These are phyloP conservation scores for Didymella keratinophila DNA, from an alignment of 2,329 filamentous ascomycete species.

Conservation along the genomic window DNA sequence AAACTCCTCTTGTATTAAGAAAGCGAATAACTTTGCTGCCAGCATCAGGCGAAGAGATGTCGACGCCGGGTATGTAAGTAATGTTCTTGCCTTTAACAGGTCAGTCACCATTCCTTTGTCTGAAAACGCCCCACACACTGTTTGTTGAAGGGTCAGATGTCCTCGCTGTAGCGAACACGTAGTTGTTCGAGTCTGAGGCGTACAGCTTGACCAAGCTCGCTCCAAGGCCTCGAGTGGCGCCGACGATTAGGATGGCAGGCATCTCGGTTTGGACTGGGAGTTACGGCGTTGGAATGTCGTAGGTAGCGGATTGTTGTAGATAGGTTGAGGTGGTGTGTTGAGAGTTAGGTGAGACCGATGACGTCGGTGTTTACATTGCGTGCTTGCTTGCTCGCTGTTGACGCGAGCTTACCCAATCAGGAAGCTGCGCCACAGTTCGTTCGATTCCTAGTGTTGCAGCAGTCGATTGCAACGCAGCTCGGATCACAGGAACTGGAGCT, in stretches of 20 bases:
- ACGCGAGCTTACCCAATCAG: constrained; percentile 10
- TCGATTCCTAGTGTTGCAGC: background rate
- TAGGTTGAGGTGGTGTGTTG: background rate
- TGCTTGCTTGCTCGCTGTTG: constrained; percentile 5
- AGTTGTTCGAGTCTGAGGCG: constrained; percentile 52
- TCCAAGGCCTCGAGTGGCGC: constrained; percentile 73
- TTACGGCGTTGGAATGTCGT: background rate
- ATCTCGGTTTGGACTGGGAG: constrained; percentile 18
- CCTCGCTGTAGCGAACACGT: constrained; percentile 68
- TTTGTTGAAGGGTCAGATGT: constrained; percentile 54
- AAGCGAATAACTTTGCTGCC: constrained; percentile 54
- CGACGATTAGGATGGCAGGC: constrained; percentile 67
- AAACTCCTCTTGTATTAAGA: constrained; percentile 56
- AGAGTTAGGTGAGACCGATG: constrained; percentile 1
- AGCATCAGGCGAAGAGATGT: constrained; percentile 54
- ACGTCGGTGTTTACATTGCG: constrained; percentile 17
- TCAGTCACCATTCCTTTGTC: background rate
- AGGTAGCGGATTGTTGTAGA: background rate
- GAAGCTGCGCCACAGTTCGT: background rate
- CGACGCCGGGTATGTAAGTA: constrained; percentile 66
- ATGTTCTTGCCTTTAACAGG: constrained; percentile 46
- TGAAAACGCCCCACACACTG: constrained; percentile 18
- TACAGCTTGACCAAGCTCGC: constrained; percentile 68
- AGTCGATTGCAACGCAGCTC: background rate
- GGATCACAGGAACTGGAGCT: background rate